A percentile compares a stretch with the other conserved stretches of the same genome.
These are phyloP conservation scores for Biscogniauxia sp. DNA, from an alignment of 2,329 filamentous ascomycete genomes.

Conservation along the genomic window DNA sequence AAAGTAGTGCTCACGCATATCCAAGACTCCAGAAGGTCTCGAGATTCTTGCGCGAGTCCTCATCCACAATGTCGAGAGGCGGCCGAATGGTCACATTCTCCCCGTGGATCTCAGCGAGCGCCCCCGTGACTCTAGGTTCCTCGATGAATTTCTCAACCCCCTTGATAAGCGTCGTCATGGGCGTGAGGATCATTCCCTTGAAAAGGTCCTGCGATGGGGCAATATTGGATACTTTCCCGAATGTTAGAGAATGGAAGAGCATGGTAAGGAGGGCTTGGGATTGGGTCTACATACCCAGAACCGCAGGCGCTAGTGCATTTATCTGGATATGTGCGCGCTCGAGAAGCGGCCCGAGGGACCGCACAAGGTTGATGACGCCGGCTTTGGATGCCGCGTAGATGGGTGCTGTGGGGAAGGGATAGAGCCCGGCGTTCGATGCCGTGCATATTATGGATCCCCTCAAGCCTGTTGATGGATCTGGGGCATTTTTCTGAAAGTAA, in stretches of 20 bases:
- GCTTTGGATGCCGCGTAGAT: constrained; percentile 48
- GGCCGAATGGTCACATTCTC: constrained; percentile 46
- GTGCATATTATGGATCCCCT: constrained; percentile 51
- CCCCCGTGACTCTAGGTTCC: constrained; percentile 40
- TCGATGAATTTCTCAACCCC: constrained; percentile 43
- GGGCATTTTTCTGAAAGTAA: constrained; percentile 47
- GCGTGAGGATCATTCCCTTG: constrained; percentile 48
- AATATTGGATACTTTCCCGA: constrained; percentile 42
- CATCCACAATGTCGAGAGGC: constrained; percentile 45
- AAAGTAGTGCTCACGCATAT: constrained; percentile 1
- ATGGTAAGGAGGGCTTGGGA: not conserved
- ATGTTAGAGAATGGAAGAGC: constrained; percentile 1
- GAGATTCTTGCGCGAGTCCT: constrained; percentile 42
- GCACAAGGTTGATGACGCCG: constrained; percentile 48
- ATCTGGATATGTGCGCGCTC: constrained; percentile 44
- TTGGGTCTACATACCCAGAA: constrained; percentile 39
- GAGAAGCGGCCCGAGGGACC: constrained; percentile 43
- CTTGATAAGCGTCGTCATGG: constrained; percentile 45
- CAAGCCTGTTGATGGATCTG: constrained; percentile 25
- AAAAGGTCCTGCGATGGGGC: constrained; percentile 44
- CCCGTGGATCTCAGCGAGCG: constrained; percentile 51
- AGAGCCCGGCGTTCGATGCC: constrained; percentile 51
- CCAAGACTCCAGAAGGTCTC: constrained; percentile 5
- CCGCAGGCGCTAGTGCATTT: constrained; percentile 49
- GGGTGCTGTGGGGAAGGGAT: constrained; percentile 49